These are phyloP conservation scores for Gossypium bickii DNA, from an alignment of 345 rosid genomes.

Conservation along the genomic window DNA sequence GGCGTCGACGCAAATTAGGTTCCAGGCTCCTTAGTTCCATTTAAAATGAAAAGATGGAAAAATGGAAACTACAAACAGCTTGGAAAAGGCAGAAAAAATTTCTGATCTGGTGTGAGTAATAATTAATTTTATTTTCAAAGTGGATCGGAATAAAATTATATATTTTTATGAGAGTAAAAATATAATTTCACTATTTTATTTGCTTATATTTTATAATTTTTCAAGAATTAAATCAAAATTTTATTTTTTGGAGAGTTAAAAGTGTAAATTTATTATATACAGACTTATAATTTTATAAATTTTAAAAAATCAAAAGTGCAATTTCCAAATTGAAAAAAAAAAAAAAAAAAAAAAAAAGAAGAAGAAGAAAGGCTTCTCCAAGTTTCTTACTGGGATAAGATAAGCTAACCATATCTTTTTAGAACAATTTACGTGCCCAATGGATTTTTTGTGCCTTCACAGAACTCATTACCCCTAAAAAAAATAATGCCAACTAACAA, in stretches of 20 bases:
- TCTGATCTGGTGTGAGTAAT: no score
- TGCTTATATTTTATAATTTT: no score
- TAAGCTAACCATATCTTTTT: background rate
- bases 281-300: no score
- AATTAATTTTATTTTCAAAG: no score
- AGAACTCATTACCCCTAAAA: background rate
- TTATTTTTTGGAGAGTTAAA: no score
- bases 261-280: no score
- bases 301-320: no score
- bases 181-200: no score
- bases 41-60: background rate
- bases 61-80: background rate
- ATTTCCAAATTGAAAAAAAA: background rate
- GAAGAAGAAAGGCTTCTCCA: background rate
- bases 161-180: no score
- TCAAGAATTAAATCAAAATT: no score
- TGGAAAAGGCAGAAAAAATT: background rate
- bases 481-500: background rate
- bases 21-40: background rate
- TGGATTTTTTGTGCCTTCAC: background rate
- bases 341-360: no score
- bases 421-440: background rate
- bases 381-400: background rate
- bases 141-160: no score
- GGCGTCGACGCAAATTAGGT: background rate